Percentiles rank a stretch among this genome's conserved stretches.
These are phyloP conservation scores for Akanthomyces muscarius DNA, from an alignment of 2,329 filamentous ascomycete species.

Conservation along the genomic window DNA sequence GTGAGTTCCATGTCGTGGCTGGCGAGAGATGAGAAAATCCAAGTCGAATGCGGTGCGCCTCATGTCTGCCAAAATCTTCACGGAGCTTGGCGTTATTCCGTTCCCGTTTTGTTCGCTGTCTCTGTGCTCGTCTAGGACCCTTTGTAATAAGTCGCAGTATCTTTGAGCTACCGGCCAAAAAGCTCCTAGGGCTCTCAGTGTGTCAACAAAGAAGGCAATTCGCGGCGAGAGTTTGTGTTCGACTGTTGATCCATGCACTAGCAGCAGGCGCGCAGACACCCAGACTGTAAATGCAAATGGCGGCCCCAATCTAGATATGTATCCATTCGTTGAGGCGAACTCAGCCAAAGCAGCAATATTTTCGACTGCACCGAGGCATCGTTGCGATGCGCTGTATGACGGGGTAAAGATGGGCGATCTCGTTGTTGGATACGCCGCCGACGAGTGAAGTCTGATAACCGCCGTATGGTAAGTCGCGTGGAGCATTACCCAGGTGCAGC, in stretches of 20 bases:
- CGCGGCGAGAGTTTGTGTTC: conserved; percentile 77
- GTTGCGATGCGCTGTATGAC: conserved; percentile 78
- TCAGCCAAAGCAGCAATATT: conserved; percentile 74
- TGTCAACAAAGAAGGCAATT: conserved; percentile 77
- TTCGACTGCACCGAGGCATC: conserved; percentile 78
- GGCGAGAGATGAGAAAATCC: conserved; percentile 81
- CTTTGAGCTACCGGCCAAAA: conserved; percentile 84
- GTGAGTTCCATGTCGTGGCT: conserved; percentile 52
- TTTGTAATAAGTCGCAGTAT: conserved; percentile 73
- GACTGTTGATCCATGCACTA: conserved; percentile 88
- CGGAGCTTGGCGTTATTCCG: conserved; percentile 72
- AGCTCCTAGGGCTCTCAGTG: conserved; percentile 72
- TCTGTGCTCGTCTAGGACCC: conserved; percentile 81
- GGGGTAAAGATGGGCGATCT: conserved; percentile 85
- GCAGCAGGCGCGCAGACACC: conserved; percentile 81
- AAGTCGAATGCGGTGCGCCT: conserved; percentile 84
- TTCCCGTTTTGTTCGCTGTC: conserved; percentile 73
- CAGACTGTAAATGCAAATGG: conserved; percentile 90
- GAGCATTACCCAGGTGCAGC: conserved; percentile 85
- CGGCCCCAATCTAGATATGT: conserved; percentile 77
- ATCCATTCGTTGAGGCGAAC: conserved; percentile 69
- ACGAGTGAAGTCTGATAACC: conserved; percentile 86
- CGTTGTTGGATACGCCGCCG: conserved; percentile 86
- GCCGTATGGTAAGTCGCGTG: conserved; percentile 88
- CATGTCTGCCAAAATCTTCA: conserved; percentile 89